Evolutionary conservation across 2,329 filamentous ascomycete species (phyloP).

Genomic region (Fulvia fulva): DNA sequence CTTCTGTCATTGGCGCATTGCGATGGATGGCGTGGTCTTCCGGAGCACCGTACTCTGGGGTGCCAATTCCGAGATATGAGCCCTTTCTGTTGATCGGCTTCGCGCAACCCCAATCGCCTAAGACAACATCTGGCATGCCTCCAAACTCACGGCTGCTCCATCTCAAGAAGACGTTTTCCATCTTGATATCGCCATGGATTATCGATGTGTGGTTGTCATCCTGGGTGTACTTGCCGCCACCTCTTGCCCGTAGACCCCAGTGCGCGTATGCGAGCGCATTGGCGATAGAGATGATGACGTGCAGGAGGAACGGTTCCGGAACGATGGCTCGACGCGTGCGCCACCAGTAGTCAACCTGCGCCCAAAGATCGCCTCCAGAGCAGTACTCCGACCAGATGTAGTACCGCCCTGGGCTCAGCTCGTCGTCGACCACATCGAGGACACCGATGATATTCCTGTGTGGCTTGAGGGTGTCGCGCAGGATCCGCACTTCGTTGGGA

Average conservation of each 20-base stretch:
- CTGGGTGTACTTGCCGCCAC: constrained; percentile 8
- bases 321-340: neutral
- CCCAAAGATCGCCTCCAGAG: constrained; percentile 12
- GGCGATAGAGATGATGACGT: constrained; percentile 13
- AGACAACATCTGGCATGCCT: constrained; percentile 16
- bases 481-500: neutral
- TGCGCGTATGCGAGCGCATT: constrained; percentile 21
- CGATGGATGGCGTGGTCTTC: constrained; percentile 7
- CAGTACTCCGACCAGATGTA: constrained; percentile 7
- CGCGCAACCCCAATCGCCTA: constrained; percentile 19
- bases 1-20: too few species aligned
- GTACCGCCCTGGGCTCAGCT: neutral
- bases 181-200: constrained; percentile 24
- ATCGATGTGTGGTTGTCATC: constrained; percentile 6
- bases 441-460: constrained; percentile 5
- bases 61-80: constrained; percentile 5
- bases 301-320: constrained; percentile 15
- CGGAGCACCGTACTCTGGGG: constrained; percentile 3
- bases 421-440: neutral
- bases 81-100: neutral
- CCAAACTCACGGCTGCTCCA: constrained; percentile 9
- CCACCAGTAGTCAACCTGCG: constrained; percentile 5
- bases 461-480: neutral
- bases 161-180: constrained; percentile 17
- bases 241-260: constrained; percentile 14